Conservation (phyloP, 202 grass and related monocot genomes). For the Alloteropsis angusta region DNA sequence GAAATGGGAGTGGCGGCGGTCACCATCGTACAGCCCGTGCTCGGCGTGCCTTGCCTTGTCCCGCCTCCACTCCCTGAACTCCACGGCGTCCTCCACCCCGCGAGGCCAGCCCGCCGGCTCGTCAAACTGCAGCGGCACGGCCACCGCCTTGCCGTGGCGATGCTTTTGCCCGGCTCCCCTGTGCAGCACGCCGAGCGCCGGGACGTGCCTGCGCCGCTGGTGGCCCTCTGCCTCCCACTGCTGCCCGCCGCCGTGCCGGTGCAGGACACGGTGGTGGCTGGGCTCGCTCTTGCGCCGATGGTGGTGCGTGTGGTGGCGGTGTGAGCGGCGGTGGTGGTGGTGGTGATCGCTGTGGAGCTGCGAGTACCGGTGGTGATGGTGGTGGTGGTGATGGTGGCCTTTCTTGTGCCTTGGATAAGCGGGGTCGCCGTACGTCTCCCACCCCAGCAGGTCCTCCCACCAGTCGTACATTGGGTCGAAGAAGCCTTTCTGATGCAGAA, state of each 20-base stretch:
- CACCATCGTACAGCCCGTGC: neutral
- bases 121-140: neutral
- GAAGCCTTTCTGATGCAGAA: constrained; percentile 61
- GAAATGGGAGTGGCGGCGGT: neutral
- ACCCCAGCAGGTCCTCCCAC: constrained; percentile 34
- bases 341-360: neutral
- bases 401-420: constrained; percentile 18
- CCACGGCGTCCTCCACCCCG: neutral
- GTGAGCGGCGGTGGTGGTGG: neutral
- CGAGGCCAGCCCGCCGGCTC: neutral
- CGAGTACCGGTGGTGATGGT: neutral
- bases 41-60: neutral
- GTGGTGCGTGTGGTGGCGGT: constrained; percentile 17
- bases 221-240: neutral
- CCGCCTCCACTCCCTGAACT: neutral
- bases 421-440: neutral
- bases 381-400: neutral
- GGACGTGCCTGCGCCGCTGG: constrained; percentile 22
- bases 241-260: constrained; percentile 1
- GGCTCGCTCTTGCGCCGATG: constrained; percentile 16
- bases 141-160: constrained; percentile 19
- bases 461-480: constrained; percentile 61
- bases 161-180: constrained; percentile 27
- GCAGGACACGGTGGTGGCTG: constrained; percentile 23
- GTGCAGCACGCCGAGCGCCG: constrained; percentile 24